Conservation (phyloP, 352 stramenopile species). For the Pythium plurisporium region DNA sequence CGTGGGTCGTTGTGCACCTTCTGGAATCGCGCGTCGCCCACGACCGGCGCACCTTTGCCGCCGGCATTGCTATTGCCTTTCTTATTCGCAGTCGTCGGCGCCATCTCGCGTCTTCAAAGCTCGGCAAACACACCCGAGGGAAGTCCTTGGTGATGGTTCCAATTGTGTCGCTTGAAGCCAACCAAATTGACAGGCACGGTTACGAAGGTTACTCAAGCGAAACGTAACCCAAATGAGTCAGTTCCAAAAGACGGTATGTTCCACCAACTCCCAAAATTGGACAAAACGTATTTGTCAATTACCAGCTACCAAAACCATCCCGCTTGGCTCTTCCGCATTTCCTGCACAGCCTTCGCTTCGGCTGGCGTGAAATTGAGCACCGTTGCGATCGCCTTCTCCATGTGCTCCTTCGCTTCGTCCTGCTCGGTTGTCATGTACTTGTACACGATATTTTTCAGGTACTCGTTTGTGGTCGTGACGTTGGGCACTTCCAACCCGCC, state of each 20-base stretch:
- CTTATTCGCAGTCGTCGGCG: conserved; percentile 34
- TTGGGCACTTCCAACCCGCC: conserved; percentile 78
- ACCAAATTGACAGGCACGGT: conserved; percentile 15
- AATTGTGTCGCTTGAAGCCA: conserved; percentile 24
- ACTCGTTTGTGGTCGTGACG: conserved; percentile 82
- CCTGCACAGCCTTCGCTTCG: conserved; percentile 58
- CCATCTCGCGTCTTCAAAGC: conserved; percentile 1
- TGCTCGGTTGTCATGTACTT: conserved; percentile 89
- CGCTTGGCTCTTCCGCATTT: conserved; percentile 50
- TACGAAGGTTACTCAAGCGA: conserved; percentile 2
- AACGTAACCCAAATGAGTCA: background rate
- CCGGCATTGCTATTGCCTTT: conserved; percentile 2
- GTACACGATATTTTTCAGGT: conserved; percentile 90
- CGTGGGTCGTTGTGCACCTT: conserved; percentile 86
- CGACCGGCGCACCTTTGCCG: conserved; percentile 9
- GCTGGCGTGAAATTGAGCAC: conserved; percentile 80
- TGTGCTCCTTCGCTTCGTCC: conserved; percentile 81
- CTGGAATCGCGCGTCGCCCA: conserved; percentile 75
- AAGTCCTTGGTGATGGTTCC: too few species aligned
- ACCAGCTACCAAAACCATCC: conserved; percentile 60
- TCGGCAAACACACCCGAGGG: too few species aligned
- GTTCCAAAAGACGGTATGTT: conserved; percentile 5
- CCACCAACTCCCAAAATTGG: background rate
- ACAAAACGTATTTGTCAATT: conserved; percentile 3
- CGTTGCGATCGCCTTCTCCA: conserved; percentile 87